Base-by-base conservation (phyloP, 805 yeast genomes). In the Wickerhamomyces chambardii region DNA sequence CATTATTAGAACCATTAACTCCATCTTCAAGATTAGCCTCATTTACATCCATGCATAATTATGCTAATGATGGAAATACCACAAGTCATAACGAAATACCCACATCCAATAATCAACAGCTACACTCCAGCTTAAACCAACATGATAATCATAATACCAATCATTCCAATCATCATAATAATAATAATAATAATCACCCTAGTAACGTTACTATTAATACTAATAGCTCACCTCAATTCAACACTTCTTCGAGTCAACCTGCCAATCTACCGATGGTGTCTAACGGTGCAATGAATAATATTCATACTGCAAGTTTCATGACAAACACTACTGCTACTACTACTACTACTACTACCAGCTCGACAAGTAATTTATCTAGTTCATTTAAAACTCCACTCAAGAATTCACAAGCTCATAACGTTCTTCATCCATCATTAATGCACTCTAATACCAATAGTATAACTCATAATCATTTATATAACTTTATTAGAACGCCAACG, bases 1-100 rank as follows among this genome's bases (percentile, higher is more conserved):
- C 84, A 6, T 55, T 78, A 30, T 58, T 78, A 33, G 83, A 76
- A 52, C 84, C 85, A 12, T 54, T 75, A 33, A 74, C 83, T 5
- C 84, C 83, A 14, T 71, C 64, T 5, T 46, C 55, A n/a, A 41
- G 47, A 31, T 21, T 41, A 8, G 46, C 44, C 7, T 40, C 51
- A 9, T 46, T 40, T 29, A 8, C 22, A 19, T 8, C 22, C 7
- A 19, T 8, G 7, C 7, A 17, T 16, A 28, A 29, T 18, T 22
- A 21, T 16, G 16, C 33, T 15, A 17, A 26, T 32, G 21, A 27
- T 14, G 4, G 24, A 21, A 10, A 7, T 10, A 21, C 24, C 10
- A 21, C 24, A 21, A 21, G 10, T 21, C 24, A 21, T 10, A 21
- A 18, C 17, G n/a, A n/a, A n/a, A n/a, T n/a, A n/a, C n/a, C n/a